These are phyloP conservation scores for Ziziphus jujuba DNA, from an alignment of 306 rosid genomes.

Conservation along the genomic window DNA sequence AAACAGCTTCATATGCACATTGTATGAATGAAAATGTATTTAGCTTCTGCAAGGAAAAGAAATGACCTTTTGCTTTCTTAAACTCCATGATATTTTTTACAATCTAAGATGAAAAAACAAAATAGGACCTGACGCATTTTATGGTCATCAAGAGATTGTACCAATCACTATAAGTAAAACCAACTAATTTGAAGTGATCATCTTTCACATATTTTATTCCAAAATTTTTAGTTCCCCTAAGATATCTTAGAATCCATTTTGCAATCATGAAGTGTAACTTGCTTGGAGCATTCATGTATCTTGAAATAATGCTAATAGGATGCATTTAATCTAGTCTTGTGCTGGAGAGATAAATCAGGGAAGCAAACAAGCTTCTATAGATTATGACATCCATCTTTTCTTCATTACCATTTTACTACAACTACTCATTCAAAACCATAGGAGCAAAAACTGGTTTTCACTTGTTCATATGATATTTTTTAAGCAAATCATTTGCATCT, in stretches of 20 bases:
- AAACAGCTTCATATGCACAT: not conserved
- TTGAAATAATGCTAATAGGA: not conserved
- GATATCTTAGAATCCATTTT: not conserved
- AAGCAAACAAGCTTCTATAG: too few relatives aligned
- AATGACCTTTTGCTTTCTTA: not conserved
- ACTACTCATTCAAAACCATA: too few relatives aligned
- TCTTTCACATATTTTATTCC: not conserved
- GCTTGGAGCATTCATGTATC: not conserved
- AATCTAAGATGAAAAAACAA: not conserved
- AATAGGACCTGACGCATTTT: not conserved
- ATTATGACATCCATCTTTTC: too few relatives aligned
- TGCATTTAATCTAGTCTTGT: slow-evolving; percentile 4
- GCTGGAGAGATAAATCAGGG: too few relatives aligned
- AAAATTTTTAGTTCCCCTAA: not conserved
- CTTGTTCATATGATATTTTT: not conserved
- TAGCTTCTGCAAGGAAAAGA: not conserved
- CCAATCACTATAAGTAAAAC: slow-evolving; percentile 6
- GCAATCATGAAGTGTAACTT: not conserved
- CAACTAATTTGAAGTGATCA: not conserved
- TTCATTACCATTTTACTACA: too few relatives aligned
- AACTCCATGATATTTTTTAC: not conserved
- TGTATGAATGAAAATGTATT: not conserved
- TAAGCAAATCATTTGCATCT: not conserved
- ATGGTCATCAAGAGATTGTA: not conserved
- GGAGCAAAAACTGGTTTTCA: too few relatives aligned